phyloP scores from a whole-genome alignment of 805 yeast genomes.

The Pichia phayaonensis region DNA sequence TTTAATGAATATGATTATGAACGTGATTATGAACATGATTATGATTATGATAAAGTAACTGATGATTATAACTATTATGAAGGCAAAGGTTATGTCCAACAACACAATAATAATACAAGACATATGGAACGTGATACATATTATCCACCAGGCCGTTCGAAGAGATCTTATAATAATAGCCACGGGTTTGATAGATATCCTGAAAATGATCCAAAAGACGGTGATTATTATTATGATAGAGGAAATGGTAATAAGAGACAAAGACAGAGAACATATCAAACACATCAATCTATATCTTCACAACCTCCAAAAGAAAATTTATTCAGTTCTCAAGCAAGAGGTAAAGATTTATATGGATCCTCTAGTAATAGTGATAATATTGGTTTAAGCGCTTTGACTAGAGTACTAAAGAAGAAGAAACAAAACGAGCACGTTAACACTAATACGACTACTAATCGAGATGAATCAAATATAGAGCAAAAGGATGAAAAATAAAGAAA shows the following conservation, averaged over 20 bases:
- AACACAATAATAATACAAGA: neutral
- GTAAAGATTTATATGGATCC: slow-evolving; percentile 13
- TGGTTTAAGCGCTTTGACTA: slow-evolving; percentile 7
- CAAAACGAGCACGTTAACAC: neutral
- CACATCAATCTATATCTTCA: neutral
- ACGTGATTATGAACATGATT: neutral
- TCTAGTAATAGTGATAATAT: slow-evolving; percentile 2
- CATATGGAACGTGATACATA: neutral
- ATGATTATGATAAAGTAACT: neutral
- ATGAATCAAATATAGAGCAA: neutral
- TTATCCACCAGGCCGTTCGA: neutral
- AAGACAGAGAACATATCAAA: neutral
- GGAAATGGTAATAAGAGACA: neutral
- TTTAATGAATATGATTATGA: neutral
- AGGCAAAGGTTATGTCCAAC: neutral
- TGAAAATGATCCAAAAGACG: neutral
- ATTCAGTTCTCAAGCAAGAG: slow-evolving; percentile 8
- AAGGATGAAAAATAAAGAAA: neutral
- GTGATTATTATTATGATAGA: neutral
- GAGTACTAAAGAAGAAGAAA: slow-evolving; percentile 6
- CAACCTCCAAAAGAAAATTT: neutral
- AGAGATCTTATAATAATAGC: neutral
- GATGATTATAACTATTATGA: neutral
- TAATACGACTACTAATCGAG: neutral
- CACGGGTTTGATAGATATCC: neutral